Percentiles rank a stretch among this genome's conserved stretches.
Conservation (phyloP, 2,329 filamentous ascomycete species). For the Ophiostoma piceae region DNA sequence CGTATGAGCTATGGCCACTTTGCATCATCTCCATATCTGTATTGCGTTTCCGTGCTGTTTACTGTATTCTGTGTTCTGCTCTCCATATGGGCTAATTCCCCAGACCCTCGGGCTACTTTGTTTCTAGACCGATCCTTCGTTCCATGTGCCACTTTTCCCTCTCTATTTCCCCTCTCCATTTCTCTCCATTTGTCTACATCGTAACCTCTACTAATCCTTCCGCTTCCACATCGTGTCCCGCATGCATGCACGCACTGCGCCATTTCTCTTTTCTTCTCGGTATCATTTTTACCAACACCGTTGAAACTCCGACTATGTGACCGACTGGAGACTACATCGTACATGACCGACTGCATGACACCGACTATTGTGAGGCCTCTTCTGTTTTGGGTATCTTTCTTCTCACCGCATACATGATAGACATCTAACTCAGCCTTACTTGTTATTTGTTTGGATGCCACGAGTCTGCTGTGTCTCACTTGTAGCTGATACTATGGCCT, state of each 20-base stretch:
- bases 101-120: neutral
- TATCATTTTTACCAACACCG: neutral
- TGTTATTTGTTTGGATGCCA: neutral
- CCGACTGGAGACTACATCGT: neutral
- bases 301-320: neutral
- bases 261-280: neutral
- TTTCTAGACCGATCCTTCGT: neutral
- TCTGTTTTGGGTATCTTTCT: neutral
- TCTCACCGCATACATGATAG: neutral
- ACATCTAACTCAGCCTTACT: neutral
- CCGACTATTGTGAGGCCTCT: neutral
- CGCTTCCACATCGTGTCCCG: neutral
- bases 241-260: constrained; percentile 4
- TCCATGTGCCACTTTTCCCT: neutral
- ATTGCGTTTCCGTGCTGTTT: no score
- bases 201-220: no score
- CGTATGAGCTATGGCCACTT: no score
- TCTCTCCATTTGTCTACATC: neutral
- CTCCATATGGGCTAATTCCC: neutral
- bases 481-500: neutral
- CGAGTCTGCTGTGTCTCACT: no score
- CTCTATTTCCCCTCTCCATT: neutral
- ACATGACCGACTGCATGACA: neutral
- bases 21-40: no score
- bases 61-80: no score